phyloP scores from a whole-genome alignment of 176 grass and related monocot genomes.

The Raddia distichophylla region DNA sequence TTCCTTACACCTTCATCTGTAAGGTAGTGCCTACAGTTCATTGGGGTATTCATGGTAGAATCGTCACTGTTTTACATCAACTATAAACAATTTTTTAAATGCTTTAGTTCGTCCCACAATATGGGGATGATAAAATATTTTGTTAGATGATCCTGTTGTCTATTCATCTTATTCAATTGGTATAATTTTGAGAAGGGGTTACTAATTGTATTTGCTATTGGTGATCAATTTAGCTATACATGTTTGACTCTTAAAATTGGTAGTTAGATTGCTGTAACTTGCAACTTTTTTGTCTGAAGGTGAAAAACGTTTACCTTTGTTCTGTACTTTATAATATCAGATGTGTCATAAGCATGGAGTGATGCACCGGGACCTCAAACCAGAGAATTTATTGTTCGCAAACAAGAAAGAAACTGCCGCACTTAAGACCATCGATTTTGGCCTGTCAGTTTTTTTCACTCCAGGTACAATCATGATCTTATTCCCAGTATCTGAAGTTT shows the following conservation, averaged over 20 bases:
- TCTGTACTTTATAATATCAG: conserved; percentile 44
- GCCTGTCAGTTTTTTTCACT: conserved; percentile 85
- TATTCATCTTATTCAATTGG: background rate
- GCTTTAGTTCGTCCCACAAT: conserved; percentile 24
- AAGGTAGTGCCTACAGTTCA: background rate
- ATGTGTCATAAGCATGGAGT: conserved; percentile 92
- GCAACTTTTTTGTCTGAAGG: background rate
- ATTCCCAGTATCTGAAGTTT: background rate
- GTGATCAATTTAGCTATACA: background rate
- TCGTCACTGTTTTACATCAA: conserved; percentile 26
- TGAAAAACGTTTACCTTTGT: conserved; percentile 29
- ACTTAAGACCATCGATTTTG: conserved; percentile 89
- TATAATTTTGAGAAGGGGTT: background rate
- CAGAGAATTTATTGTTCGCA: conserved; percentile 93
- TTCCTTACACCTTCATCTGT: background rate
- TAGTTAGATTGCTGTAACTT: background rate
- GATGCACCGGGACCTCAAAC: conserved; percentile 91
- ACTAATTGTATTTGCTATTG: conserved; percentile 5
- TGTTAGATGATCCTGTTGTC: conserved; percentile 6
- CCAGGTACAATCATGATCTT: conserved; percentile 55
- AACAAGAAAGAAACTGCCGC: conserved; percentile 84
- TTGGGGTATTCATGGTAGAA: conserved; percentile 3
- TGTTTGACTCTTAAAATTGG: background rate
- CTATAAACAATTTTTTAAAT: background rate
- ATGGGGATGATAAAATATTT: background rate